These are phyloP conservation scores for Deinandra increscens DNA, from an alignment of 129 eudicot species.

Conservation along the genomic window DNA sequence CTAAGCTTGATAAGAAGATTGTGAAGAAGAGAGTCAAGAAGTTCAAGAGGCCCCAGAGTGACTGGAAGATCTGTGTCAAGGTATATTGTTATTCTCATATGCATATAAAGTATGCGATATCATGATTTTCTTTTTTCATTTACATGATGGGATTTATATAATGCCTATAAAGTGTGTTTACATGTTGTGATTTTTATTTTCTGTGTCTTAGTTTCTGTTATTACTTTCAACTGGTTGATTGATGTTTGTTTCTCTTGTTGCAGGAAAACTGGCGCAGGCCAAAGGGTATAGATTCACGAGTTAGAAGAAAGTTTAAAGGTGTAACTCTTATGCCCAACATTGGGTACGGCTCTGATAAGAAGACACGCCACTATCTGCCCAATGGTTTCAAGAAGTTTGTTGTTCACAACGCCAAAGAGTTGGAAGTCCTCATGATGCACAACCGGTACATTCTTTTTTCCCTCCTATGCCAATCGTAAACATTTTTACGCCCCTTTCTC, in stretches of 20 bases:
- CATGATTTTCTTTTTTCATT: background rate
- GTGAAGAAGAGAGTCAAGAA: slow-evolving; percentile 3
- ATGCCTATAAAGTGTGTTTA: too few relatives aligned
- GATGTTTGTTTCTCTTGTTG: background rate
- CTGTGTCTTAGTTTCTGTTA: too few relatives aligned
- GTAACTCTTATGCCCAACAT: slow-evolving; percentile 16
- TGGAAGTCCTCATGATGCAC: slow-evolving; percentile 21
- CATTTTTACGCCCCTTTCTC: background rate
- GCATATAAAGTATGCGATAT: too few relatives aligned
- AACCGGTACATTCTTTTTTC: background rate
- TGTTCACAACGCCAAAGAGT: slow-evolving; percentile 5
- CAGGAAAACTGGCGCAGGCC: slow-evolving; percentile 24
- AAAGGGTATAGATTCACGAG: slow-evolving; percentile 10
- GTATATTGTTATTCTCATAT: background rate
- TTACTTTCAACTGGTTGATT: background rate
- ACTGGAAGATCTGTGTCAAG: slow-evolving; percentile 16
- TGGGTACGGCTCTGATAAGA: slow-evolving; percentile 11
- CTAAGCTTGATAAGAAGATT: slow-evolving; percentile 14
- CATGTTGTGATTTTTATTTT: too few relatives aligned
- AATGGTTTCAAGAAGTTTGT: slow-evolving; percentile 13
- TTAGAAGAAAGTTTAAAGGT: slow-evolving; percentile 15
- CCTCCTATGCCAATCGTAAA: background rate
- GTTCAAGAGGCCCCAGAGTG: slow-evolving; percentile 15
- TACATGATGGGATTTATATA: background rate
- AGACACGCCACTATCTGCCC: slow-evolving; percentile 10